Conservation (phyloP, 495 filamentous ascomycete species). For the Hypoxylon cercidicola region DNA sequence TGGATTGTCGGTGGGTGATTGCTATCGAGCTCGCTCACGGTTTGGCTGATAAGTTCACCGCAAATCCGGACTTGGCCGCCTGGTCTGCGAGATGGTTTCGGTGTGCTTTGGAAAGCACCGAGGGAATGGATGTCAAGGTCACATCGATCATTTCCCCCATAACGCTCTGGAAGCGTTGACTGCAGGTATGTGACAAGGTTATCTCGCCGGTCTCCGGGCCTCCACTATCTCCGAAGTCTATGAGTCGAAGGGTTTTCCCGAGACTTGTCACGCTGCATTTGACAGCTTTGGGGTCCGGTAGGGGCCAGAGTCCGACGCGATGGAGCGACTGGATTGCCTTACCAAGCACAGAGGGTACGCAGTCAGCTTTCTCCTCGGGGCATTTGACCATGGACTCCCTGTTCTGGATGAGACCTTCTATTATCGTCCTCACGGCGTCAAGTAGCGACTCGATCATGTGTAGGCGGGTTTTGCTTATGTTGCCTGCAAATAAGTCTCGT, state of each 20-base stretch:
- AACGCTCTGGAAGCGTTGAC: too few species aligned
- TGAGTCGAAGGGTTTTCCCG: conserved; percentile 5
- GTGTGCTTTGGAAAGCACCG: too few species aligned
- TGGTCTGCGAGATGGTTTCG: too few species aligned
- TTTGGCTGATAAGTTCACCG: too few species aligned
- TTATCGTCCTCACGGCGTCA: conserved; percentile 12
- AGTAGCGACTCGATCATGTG: conserved; percentile 29
- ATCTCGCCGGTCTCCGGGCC: too few species aligned
- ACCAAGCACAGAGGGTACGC: conserved; percentile 19
- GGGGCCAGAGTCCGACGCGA: conserved; percentile 23
- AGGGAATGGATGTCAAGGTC: too few species aligned
- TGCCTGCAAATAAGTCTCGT: conserved; percentile 12
- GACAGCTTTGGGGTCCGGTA: conserved; percentile 18
- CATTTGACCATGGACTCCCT: conserved; percentile 5
- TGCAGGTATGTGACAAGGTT: too few species aligned
- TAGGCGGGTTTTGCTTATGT: conserved; percentile 28
- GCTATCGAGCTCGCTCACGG: too few species aligned
- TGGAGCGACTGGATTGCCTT: conserved; percentile 26
- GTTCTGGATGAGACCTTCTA: conserved; percentile 17
- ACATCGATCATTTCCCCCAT: too few species aligned
- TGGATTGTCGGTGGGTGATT: too few species aligned
- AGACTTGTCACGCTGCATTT: conserved; percentile 19
- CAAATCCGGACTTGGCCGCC: too few species aligned
- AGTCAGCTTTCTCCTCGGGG: conserved; percentile 1
- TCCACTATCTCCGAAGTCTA: conserved; percentile 6